Evolutionary conservation across 805 yeast genomes (phyloP).

Genomic region (Metschnikowia kofuensis): DNA sequence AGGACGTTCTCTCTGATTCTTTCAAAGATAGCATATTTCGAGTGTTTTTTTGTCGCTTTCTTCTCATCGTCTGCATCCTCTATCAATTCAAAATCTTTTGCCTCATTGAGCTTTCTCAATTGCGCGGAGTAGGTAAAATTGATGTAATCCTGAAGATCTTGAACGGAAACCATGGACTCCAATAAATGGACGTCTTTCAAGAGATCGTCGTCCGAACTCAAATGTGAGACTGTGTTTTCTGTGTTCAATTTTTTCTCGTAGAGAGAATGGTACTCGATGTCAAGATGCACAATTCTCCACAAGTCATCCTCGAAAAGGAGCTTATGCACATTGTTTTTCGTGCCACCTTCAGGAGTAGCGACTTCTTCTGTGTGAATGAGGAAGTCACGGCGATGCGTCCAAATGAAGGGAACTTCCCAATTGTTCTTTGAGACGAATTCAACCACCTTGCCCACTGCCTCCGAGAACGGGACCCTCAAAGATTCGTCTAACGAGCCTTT

Average conservation of each 20-base stretch:
- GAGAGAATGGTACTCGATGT: constrained; percentile 83
- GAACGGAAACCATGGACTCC: constrained; percentile 70
- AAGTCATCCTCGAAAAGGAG: constrained; percentile 76
- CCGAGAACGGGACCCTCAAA: constrained; percentile 52
- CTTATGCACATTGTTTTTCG: constrained; percentile 42
- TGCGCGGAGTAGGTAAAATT: constrained; percentile 67
- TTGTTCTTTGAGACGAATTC: constrained; percentile 73
- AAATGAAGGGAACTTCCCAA: constrained; percentile 90
- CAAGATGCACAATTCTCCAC: constrained; percentile 87
- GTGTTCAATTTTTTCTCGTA: constrained; percentile 69
- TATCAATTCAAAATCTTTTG: constrained; percentile 26
- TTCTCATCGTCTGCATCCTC: constrained; percentile 20
- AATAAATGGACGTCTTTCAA: constrained; percentile 56
- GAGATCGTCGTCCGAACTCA: constrained; percentile 55
- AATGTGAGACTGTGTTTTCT: constrained; percentile 49
- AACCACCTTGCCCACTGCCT: constrained; percentile 68
- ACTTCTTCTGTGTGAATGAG: constrained; percentile 55
- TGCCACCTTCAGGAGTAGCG: constrained; percentile 35
- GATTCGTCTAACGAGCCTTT: constrained; percentile 37
- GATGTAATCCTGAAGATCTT: constrained; percentile 82
- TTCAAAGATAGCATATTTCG: constrained; percentile 61
- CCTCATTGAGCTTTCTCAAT: constrained; percentile 42
- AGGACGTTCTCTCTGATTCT: constrained; percentile 63
- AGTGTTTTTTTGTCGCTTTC: constrained; percentile 45
- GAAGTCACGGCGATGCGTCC: constrained; percentile 93